These are phyloP conservation scores for Paecilomyces formosus DNA, from an alignment of 2,329 filamentous ascomycete genomes.

Conservation along the genomic window DNA sequence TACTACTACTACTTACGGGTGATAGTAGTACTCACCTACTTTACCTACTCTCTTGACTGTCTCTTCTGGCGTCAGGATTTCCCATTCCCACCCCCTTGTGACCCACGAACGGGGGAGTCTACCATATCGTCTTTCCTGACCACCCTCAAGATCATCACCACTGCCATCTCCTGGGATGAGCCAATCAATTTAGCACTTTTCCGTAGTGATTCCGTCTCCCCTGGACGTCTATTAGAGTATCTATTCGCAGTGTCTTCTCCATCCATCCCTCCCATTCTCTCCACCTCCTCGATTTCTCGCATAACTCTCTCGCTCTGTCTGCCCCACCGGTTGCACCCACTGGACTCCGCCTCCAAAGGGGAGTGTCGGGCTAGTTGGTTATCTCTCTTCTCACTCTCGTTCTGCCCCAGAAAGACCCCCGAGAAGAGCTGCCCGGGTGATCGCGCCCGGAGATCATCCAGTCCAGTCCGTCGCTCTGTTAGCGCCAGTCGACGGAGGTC, in stretches of 20 bases:
- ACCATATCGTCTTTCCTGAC: neutral
- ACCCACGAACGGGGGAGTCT: neutral
- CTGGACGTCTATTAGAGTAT: too few relatives aligned
- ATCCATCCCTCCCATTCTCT: neutral
- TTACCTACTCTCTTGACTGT: neutral
- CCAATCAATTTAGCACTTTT: neutral
- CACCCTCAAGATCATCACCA: neutral
- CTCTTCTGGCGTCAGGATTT: neutral
- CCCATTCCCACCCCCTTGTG: neutral
- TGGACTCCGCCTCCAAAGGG: neutral
- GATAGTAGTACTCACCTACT: too few relatives aligned
- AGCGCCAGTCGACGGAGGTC: neutral
- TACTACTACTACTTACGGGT: neutral
- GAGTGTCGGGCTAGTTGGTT: neutral
- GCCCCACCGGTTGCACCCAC: neutral
- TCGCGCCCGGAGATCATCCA: constrained; percentile 1
- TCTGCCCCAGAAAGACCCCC: neutral
- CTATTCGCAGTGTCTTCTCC: neutral
- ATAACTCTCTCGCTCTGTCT: neutral
- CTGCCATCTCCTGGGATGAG: neutral
- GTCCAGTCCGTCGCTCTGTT: neutral
- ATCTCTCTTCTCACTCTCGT: too few relatives aligned
- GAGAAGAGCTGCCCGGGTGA: neutral
- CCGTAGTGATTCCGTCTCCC: neutral
- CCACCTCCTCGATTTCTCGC: neutral